phyloP scores from a whole-genome alignment of 176 grass and related monocot species.

The Miscanthus lutarioriparius region DNA sequence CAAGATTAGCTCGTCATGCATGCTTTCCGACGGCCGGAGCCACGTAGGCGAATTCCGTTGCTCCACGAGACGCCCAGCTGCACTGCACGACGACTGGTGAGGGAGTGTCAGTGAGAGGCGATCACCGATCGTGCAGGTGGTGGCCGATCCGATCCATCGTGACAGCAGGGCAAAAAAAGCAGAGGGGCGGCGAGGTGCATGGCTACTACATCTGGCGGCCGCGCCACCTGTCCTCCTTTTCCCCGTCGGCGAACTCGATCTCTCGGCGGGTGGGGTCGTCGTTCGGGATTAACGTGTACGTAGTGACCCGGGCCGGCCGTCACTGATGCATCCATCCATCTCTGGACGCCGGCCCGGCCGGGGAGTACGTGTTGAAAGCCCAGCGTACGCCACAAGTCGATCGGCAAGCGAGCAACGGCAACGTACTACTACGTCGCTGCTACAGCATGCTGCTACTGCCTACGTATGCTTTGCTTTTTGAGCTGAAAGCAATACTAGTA shows the following conservation, averaged over 20 bases:
- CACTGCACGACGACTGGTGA: background rate
- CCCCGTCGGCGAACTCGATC: background rate
- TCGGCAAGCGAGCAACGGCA: conserved; percentile 27
- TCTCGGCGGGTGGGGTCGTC: background rate
- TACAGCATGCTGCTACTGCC: background rate
- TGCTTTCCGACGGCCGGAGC: conserved; percentile 27
- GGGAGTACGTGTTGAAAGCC: no score
- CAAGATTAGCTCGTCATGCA: background rate
- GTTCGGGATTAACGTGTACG: conserved; percentile 16
- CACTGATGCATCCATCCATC: no score
- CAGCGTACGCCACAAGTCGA: background rate
- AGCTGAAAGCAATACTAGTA: no score
- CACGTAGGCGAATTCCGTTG: conserved; percentile 25
- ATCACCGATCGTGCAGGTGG: no score
- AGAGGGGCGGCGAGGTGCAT: background rate
- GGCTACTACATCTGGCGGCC: conserved; percentile 25
- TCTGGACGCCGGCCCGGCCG: no score
- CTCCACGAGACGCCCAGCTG: conserved; percentile 23
- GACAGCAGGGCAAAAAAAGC: background rate
- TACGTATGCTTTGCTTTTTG: no score
- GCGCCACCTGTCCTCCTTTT: conserved; percentile 3
- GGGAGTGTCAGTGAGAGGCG: background rate
- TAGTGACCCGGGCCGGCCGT: background rate
- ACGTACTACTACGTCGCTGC: background rate
- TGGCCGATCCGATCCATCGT: background rate